Percentiles rank a stretch among this genome's conserved stretches.
Conservation (phyloP, 371 early-diverging fungal genomes). For the Enterocytospora artemiae region DNA sequence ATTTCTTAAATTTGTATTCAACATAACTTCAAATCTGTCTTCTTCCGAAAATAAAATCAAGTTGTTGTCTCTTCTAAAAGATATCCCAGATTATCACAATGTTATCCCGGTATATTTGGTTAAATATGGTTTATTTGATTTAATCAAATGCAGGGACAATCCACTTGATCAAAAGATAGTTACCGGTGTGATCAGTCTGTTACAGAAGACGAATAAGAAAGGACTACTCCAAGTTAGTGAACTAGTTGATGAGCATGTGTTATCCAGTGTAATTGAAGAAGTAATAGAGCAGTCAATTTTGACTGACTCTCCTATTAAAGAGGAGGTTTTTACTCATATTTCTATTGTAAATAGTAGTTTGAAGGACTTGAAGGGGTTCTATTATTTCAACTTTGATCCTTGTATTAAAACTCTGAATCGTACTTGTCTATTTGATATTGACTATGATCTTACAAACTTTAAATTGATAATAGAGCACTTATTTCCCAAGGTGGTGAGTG, state of each 20-base stretch:
- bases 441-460: constrained; percentile 14
- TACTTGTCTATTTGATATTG: constrained; percentile 18
- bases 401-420: constrained; percentile 13
- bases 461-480: constrained; percentile 41
- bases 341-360: constrained; percentile 2
- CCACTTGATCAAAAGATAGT: constrained; percentile 25
- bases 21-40: constrained; percentile 16
- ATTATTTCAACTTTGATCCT: constrained; percentile 26
- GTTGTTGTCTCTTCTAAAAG: constrained; percentile 29
- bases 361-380: constrained; percentile 22
- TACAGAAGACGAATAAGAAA: constrained; percentile 35
- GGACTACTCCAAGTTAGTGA: constrained; percentile 37
- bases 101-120: constrained; percentile 40
- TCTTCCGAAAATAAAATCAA: constrained; percentile 29
- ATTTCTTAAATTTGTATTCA: constrained; percentile 47
- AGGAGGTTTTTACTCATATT: constrained; percentile 26
- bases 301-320: constrained; percentile 23
- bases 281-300: constrained; percentile 38
- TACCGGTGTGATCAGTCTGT: constrained; percentile 12
- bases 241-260: constrained; percentile 27
- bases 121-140: constrained; percentile 42
- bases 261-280: constrained; percentile 32
- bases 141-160: constrained; percentile 17
- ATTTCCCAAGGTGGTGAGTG: constrained; percentile 26
- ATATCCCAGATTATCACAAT: constrained; percentile 26